These are phyloP conservation scores for Pseudogymnoascus sp. DNA, from an alignment of 2,329 filamentous ascomycete genomes.

Conservation along the genomic window DNA sequence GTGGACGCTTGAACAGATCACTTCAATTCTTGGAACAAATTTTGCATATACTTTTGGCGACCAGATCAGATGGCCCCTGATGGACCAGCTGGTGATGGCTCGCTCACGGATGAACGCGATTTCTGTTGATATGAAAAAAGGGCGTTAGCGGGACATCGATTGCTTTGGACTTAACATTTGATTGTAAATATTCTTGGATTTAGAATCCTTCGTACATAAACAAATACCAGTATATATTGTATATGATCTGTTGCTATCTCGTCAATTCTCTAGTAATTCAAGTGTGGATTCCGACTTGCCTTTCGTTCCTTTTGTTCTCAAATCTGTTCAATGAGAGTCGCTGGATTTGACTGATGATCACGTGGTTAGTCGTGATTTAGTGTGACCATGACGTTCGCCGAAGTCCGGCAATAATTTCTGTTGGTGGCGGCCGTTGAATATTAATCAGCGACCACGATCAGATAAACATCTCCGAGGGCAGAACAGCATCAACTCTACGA, in stretches of 20 bases:
- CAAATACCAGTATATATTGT: conserved; percentile 2
- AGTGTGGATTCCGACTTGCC: background rate
- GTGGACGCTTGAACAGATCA: background rate
- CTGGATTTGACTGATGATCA: background rate
- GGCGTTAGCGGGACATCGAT: background rate
- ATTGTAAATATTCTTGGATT: conserved; percentile 8
- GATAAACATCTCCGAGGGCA: conserved; percentile 8
- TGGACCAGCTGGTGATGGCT: background rate
- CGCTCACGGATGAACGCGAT: background rate
- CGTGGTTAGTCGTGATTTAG: conserved; percentile 3
- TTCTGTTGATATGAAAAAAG: background rate
- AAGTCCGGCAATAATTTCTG: conserved; percentile 8
- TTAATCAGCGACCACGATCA: conserved; percentile 5
- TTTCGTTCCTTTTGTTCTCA: background rate
- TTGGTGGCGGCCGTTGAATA: conserved; percentile 8
- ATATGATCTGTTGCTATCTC: background rate
- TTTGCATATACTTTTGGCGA: background rate
- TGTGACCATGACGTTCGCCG: conserved; percentile 6
- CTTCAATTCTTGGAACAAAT: conserved; percentile 1
- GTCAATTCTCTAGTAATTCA: background rate
- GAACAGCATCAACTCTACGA: background rate
- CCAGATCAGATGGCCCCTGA: background rate
- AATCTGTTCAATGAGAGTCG: conserved; percentile 2
- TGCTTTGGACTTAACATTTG: background rate
- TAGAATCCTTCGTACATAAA: background rate